Evolutionary conservation across 225 moss, liverwort and hornwort genomes (phyloP).

Genomic region (Sphagnum contortum): DNA sequence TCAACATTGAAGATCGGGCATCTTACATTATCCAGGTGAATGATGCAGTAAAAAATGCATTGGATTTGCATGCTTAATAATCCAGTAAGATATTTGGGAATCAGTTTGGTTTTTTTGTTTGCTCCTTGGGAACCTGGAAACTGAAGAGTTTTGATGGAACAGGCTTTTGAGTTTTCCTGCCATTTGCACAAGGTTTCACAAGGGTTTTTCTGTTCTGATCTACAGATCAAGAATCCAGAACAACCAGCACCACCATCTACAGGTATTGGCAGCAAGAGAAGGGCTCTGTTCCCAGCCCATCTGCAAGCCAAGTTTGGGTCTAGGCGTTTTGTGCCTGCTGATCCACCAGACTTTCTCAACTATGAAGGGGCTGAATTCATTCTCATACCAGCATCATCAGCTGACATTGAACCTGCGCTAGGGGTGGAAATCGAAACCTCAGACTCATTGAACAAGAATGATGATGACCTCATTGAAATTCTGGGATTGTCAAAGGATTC

Average conservation of each 20-base stretch:
- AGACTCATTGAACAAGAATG: conserved; percentile 19
- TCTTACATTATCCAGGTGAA: conserved; percentile 57
- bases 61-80: not conserved
- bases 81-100: not conserved
- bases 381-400: conserved; percentile 34
- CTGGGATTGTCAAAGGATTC: conserved; percentile 27
- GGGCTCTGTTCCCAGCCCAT: conserved; percentile 42
- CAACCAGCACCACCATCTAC: conserved; percentile 27
- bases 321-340: conserved; percentile 41
- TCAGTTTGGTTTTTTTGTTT: not conserved
- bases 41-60: not conserved
- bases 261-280: conserved; percentile 36
- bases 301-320: conserved; percentile 44
- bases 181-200: not conserved
- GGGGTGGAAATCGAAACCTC: conserved; percentile 34
- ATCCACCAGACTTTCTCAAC: conserved; percentile 66
- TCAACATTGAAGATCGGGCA: conserved; percentile 61
- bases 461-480: conserved; percentile 32
- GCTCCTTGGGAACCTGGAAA: no score
- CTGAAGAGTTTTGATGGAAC: no score
- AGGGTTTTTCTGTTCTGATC: conserved; percentile 1
- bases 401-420: conserved; percentile 44
- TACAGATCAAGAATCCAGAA: conserved; percentile 65
- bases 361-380: conserved; percentile 63
- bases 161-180: no score